Evolutionary conservation across 306 rosid species (phyloP).

Genomic region (Lathyrus aphaca): DNA sequence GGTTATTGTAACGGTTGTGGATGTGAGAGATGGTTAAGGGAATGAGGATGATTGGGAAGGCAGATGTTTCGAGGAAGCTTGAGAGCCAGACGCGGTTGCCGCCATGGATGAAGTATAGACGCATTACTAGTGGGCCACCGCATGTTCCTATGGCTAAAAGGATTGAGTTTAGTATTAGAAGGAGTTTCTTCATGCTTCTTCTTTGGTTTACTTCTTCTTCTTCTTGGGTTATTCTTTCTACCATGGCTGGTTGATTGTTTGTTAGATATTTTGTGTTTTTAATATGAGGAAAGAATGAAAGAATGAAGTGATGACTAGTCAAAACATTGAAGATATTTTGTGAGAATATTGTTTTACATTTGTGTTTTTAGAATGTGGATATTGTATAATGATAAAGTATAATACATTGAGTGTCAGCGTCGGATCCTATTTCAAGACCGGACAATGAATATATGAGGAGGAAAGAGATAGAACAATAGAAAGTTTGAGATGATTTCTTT

Average conservation of each 20-base stretch:
- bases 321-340: not conserved
- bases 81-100: constrained; percentile 84
- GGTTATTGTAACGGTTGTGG: not conserved
- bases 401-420: too few relatives aligned
- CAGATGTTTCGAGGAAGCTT: constrained; percentile 68
- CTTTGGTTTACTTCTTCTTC: not conserved
- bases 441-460: too few relatives aligned
- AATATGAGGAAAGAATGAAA: not conserved
- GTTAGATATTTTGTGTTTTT: not conserved
- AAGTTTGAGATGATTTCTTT: too few relatives aligned
- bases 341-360: too few relatives aligned
- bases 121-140: constrained; percentile 72
- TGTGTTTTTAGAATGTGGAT: too few relatives aligned
- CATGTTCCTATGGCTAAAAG: constrained; percentile 57
- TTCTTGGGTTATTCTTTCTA: not conserved
- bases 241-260: not conserved
- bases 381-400: too few relatives aligned
- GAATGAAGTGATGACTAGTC: not conserved
- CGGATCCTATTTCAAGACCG: too few relatives aligned
- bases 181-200: constrained; percentile 38
- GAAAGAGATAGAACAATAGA: too few relatives aligned
- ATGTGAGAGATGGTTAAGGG: constrained; percentile 51
- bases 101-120: constrained; percentile 85
- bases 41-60: constrained; percentile 63
- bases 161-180: constrained; percentile 52